These are phyloP conservation scores for Suillus alpinus DNA, from an alignment of 768 basidiomycete species.

Conservation along the genomic window DNA sequence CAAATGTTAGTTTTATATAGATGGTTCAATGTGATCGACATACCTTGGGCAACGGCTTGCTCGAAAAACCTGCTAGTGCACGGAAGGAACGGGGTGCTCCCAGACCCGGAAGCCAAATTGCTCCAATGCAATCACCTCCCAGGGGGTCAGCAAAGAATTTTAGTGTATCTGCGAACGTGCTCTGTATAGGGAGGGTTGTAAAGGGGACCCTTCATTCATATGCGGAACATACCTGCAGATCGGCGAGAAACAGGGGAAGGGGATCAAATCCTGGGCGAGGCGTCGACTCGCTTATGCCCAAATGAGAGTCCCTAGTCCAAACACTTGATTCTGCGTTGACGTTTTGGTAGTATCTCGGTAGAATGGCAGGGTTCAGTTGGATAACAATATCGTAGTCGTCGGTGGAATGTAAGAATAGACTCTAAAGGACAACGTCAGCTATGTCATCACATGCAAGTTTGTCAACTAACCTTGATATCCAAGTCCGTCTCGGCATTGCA, in stretches of 20 bases:
- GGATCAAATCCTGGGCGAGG: conserved; percentile 80
- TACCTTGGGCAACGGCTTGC: conserved; percentile 46
- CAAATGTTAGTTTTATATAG: conserved; percentile 2
- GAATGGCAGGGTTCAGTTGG: conserved; percentile 57
- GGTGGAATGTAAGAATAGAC: conserved; percentile 82
- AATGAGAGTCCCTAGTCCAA: conserved; percentile 37
- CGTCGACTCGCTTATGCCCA: conserved; percentile 6
- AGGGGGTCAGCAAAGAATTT: conserved; percentile 82
- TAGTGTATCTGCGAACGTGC: conserved; percentile 70
- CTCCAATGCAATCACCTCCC: conserved; percentile 78
- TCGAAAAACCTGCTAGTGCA: conserved; percentile 80
- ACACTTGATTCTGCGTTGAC: conserved; percentile 48
- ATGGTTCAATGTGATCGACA: conserved; percentile 5
- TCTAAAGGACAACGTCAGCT: conserved; percentile 38
- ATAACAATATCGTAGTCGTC: conserved; percentile 86
- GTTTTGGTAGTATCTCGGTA: conserved; percentile 77
- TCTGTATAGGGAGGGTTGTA: conserved; percentile 36
- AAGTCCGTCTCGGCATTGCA: conserved; percentile 47
- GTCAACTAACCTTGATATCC: conserved; percentile 54
- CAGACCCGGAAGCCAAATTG: conserved; percentile 81
- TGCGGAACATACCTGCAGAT: conserved; percentile 59
- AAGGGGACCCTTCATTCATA: neutral
- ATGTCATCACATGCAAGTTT: neutral
- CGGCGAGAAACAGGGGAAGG: conserved; percentile 57
- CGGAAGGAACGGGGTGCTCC: conserved; percentile 66